Percentiles rank a stretch among this genome's conserved stretches.
These are phyloP conservation scores for Arthrobotrys megalospora DNA, from an alignment of 2,329 filamentous ascomycete genomes.

Conservation along the genomic window DNA sequence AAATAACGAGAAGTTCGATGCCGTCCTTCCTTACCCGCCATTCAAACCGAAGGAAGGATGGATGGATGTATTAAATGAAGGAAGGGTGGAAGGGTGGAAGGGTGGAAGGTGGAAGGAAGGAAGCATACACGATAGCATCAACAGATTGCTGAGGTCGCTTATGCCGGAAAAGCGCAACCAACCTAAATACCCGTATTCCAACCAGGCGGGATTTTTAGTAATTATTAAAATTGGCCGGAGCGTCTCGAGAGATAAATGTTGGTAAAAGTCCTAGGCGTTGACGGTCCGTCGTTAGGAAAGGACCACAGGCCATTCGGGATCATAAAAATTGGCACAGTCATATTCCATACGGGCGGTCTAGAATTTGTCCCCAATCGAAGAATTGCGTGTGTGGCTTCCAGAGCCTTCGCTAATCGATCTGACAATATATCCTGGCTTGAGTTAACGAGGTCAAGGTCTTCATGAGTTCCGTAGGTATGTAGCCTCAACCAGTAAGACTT, in stretches of 20 bases:
- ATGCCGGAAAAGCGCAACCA: constrained; percentile 1
- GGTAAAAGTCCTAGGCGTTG: constrained; percentile 2
- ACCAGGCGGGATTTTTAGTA: background rate
- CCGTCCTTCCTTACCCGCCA: constrained; percentile 8
- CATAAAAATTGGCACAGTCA: background rate
- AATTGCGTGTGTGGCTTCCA: constrained; percentile 25
- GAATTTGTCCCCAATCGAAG: constrained; percentile 21
- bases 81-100: background rate
- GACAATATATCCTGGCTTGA: background rate
- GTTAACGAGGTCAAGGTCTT: constrained; percentile 1
- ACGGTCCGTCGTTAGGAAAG: background rate
- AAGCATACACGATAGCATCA: constrained; percentile 7
- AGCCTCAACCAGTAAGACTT: background rate
- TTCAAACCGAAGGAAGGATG: background rate
- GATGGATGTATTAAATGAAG: background rate
- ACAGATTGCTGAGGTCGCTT: constrained; percentile 6
- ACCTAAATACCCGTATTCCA: constrained; percentile 26
- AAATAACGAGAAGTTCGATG: constrained; percentile 4
- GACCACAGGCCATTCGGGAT: background rate
- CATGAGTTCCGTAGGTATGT: background rate
- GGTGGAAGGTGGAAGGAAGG: constrained; percentile 15
- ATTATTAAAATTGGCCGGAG: background rate
- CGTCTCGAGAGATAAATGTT: background rate
- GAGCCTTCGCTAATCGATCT: constrained; percentile 35
- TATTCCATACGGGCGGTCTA: constrained; percentile 17